These are phyloP conservation scores for Sclerotinia spermophila DNA, from an alignment of 2,329 filamentous ascomycete species.

Conservation along the genomic window DNA sequence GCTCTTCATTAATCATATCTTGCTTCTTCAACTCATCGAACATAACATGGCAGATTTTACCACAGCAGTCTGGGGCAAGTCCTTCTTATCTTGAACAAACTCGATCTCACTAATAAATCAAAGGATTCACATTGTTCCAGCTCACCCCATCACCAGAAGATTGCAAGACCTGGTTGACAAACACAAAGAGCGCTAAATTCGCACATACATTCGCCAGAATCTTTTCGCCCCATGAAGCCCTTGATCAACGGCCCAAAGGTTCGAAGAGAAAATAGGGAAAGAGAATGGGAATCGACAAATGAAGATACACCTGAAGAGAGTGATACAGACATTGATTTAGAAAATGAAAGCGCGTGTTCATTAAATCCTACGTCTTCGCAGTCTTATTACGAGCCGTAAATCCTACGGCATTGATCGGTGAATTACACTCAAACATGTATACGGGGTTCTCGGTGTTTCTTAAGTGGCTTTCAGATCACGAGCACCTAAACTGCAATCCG, in stretches of 20 bases:
- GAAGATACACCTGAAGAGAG: no score
- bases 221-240: not conserved
- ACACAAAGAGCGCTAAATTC: not conserved
- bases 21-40: not conserved
- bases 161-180: not conserved
- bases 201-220: not conserved
- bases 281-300: no score
- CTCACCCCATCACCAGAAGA: not conserved
- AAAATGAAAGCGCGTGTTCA: no score
- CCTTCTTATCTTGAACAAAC: not conserved
- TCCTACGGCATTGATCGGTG: rapidly evolving
- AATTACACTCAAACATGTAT: not conserved
- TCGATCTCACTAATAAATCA: not conserved
- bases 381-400: not conserved
- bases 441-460: not conserved
- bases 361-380: not conserved
- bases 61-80: not conserved
- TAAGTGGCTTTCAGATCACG: not conserved
- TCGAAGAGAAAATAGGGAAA: not conserved
- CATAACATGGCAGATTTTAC: not conserved
- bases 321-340: no score
- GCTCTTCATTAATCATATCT: not conserved
- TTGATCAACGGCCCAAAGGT: not conserved
- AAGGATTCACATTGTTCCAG: not conserved
- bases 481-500: not conserved